Evolutionary conservation across 257 asterid species (phyloP), one percentile per base, ranked within the genome.

Genomic region (Ilex asprella): DNA sequence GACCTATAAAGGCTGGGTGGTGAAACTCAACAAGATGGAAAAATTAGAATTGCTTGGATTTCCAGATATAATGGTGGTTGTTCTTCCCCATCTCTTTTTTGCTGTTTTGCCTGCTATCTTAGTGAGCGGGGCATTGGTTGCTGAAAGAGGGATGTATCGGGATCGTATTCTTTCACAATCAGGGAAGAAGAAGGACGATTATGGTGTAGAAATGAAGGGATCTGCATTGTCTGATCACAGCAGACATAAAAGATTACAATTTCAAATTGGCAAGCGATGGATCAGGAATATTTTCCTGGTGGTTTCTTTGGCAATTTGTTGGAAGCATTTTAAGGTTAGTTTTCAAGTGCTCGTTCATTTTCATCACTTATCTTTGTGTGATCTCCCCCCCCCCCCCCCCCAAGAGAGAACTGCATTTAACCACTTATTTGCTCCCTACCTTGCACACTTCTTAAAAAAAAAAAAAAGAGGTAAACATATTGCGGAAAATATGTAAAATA

Each of bases 51-150:
- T 73, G 75, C 71, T 84, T 50, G 99, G 99, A 62, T 82, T 71
- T 76, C 96, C 99, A 7, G 99, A 93, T 77, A 79, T 86, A 61
- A 78, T 93, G 95, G 95, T 87, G 69, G 82, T 93, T 16, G 94
- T 93, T 71, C 80, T 89, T 75, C 83, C 86, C 12, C 97, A 93
- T 82, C 85, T 93, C 49, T 70, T 59, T 60, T 66, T 89, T 16
- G 84, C 89, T 41, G 82, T 89, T 70, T 76, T 89, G 71, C 99
- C 99, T 46, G 65, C 90, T 16, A 49, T 75, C 13, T 56, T 73
- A 44, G 74, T 75, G 47, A 75, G 76, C 35, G 65, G 75, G 58
- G 81, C 64, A 31, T 62, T 93, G 61, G 84, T 80, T 66, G 82
- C 87, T 77, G 99, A 93, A 76, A 72, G 80, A 58, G 94, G 91